Base-by-base conservation (phyloP, 1,284 basidiomycete genomes). In the Cryptococcus sp. region DNA sequence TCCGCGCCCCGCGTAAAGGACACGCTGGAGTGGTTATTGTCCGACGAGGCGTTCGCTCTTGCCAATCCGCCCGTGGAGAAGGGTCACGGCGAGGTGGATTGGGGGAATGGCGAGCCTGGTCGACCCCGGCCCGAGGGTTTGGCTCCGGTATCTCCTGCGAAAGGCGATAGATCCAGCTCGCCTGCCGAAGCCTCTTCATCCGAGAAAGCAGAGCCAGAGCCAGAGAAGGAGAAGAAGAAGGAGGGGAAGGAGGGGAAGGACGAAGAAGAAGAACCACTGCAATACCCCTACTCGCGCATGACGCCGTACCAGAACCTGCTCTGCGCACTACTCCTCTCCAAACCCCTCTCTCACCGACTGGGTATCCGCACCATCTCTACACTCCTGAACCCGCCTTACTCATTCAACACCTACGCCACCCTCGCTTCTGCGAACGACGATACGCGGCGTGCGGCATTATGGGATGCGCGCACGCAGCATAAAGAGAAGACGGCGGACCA, bases 391-490 rank as follows among this genome's bases (percentile, higher is more conserved):
- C 65, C 66, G 17, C 70, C 70, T 3, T 71, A 62, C 47, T 44
- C 56, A 10, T 53, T 71, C 11, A 58, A 66, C 3, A 67, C 61
- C 5, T 54, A 63, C n/a, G 23, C 46, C 7, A 58, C 60, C 10
- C 54, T 71, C 16, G 58, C 63, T 22, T 59, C 65, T 27, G 59
- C 66, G 8, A 60, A 57, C 16, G 67, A 65, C 20, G 66, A 68
- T 39, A 56, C 59, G 8, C 39, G 64, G 1, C 17, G 61, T 11
- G 66, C 68, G 45, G 58, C 61, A 35, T 63, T 71, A 59, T 69
- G 63, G 60, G 89, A 91, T 70, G 87, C 87, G 19, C 88, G 93
- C 72, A 84, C 84, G 60, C 83, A 81, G 60, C 90, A 90, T 78
- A 89, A 88, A 77, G 82, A 85, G 40, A 74, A 75, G 70, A 70